Base-by-base conservation (phyloP, 2,329 filamentous ascomycete genomes). In the Neofusicoccum sp. region DNA sequence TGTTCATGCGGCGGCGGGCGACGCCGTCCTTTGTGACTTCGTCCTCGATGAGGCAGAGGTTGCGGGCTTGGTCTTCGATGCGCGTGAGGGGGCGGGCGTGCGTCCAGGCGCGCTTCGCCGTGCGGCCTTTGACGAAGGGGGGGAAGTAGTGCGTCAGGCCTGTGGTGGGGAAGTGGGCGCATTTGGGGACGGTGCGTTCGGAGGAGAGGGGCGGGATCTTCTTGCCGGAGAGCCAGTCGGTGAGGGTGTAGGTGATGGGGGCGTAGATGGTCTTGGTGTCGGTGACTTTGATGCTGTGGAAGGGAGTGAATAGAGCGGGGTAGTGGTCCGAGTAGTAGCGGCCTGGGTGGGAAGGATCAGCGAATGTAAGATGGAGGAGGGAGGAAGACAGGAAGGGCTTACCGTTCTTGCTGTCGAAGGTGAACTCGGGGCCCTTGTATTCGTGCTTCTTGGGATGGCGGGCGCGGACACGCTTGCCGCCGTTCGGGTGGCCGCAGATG, bases 91-190 rank as follows among this genome's bases (percentile, higher is more conserved):
- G 36, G 6, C 33, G 14, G 2, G 41, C 8, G 12, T 33, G 4
- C 11, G 11, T 56, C 8, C 31, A 31, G 2, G 6, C 2, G 43
- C 49, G 61, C n/a, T 49, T 28, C 14, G 36, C 12, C 16, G 39
- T 39, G 43, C 49, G 49, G 12, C 61, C 49, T 14, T 29, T 41
- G 6, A 41, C 36, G 41, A 56, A 62, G 16, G 43, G 34, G 11
- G 39, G 16, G 43, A 47, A 31, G 33, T 39, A 47, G 22, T 12
- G n/a, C 1, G 5, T 3, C 1, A 56, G 14, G 14, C 39, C 61
- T 2, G 61, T 62, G 33, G 41, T 9, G 22, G 61, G 61, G 34
- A 56, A 62, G 43, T 62, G 61, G 2, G 49, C 49, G 34, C 61
- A 62, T n/a, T 31, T 14, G 1, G 61, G 61, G 12, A 62, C 61